phyloP scores from a whole-genome alignment of 495 filamentous ascomycete genomes.

The Hypoxylon trugodes region DNA sequence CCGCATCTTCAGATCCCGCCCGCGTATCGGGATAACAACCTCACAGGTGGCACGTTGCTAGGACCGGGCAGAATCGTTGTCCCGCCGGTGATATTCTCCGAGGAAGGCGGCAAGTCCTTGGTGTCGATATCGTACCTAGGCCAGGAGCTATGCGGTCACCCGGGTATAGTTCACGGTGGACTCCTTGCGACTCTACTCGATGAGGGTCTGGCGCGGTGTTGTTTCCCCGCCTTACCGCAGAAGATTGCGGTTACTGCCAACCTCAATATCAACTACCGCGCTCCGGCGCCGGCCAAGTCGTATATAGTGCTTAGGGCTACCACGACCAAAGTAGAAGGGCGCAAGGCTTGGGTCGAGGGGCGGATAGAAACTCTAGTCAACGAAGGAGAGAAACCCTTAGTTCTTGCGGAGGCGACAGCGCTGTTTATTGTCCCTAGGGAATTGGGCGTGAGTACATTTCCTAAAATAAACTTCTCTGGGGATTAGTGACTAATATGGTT shows the following conservation, averaged over 20 bases:
- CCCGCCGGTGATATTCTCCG: slow-evolving; percentile 80
- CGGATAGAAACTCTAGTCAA: slow-evolving; percentile 80
- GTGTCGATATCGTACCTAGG: slow-evolving; percentile 84
- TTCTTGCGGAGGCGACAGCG: slow-evolving; percentile 81
- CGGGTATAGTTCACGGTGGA: slow-evolving; percentile 91
- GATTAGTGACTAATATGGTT: slow-evolving; percentile 8
- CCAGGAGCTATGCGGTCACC: slow-evolving; percentile 84
- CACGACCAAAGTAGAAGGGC: slow-evolving; percentile 87
- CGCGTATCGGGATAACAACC: slow-evolving; percentile 69
- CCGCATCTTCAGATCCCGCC: slow-evolving; percentile 87
- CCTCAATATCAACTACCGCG: slow-evolving; percentile 87
- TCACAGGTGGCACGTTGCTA: slow-evolving; percentile 82
- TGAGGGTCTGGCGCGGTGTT: slow-evolving; percentile 89
- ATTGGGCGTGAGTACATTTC: slow-evolving; percentile 67
- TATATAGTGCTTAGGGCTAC: slow-evolving; percentile 82
- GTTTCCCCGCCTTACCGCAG: slow-evolving; percentile 88
- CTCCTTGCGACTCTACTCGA: slow-evolving; percentile 91
- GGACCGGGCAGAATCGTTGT: slow-evolving; percentile 81
- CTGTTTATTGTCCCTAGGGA: slow-evolving; percentile 90
- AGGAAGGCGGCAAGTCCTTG: slow-evolving; percentile 73
- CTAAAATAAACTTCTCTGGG: neutral
- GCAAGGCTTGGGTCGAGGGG: slow-evolving; percentile 96
- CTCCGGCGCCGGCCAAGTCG: slow-evolving; percentile 76
- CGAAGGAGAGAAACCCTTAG: slow-evolving; percentile 66
- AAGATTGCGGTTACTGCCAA: slow-evolving; percentile 91